Conservation (phyloP, 2,329 filamentous ascomycete species). For the Thermothelomyces thermophilus region DNA sequence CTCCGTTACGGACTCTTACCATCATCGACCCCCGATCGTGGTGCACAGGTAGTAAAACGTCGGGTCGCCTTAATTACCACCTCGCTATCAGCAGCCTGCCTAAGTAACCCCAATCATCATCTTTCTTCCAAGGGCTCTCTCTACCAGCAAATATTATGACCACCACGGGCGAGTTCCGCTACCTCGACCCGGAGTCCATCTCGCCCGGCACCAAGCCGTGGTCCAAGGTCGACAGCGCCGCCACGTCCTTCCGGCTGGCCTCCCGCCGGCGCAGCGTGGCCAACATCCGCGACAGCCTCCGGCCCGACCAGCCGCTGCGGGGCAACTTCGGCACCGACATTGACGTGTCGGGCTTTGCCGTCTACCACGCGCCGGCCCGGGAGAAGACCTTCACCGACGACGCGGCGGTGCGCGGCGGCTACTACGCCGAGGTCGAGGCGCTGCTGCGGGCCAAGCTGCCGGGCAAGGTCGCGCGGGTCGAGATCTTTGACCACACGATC, state of each 20-base stretch:
- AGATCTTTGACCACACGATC: conserved; percentile 69
- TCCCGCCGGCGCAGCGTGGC: conserved; percentile 43
- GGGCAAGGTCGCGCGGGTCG: conserved; percentile 32
- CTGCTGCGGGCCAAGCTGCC: conserved; percentile 48
- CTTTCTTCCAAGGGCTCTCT: no score
- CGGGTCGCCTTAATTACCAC: no score
- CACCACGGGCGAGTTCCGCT: conserved; percentile 41
- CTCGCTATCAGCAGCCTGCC: no score
- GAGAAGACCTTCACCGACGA: conserved; percentile 53
- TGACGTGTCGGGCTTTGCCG: conserved; percentile 53
- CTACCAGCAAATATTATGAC: conserved; percentile 1
- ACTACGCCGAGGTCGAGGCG: conserved; percentile 56
- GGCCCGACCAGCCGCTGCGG: conserved; percentile 31
- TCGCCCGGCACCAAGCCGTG: conserved; percentile 44
- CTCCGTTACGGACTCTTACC: no score
- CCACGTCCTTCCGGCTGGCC: conserved; percentile 44
- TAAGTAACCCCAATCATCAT: background rate
- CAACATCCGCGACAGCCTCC: conserved; percentile 46
- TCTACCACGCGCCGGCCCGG: conserved; percentile 45
- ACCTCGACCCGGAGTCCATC: conserved; percentile 50
- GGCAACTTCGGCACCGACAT: conserved; percentile 42
- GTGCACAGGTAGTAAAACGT: no score
- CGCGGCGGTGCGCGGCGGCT: conserved; percentile 44
- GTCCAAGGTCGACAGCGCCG: conserved; percentile 57
- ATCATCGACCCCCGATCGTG: no score